Percentiles rank a stretch among this genome's conserved stretches.
phyloP scores from a whole-genome alignment of 306 rosid species.

The Cyclanthera cordifolia region DNA sequence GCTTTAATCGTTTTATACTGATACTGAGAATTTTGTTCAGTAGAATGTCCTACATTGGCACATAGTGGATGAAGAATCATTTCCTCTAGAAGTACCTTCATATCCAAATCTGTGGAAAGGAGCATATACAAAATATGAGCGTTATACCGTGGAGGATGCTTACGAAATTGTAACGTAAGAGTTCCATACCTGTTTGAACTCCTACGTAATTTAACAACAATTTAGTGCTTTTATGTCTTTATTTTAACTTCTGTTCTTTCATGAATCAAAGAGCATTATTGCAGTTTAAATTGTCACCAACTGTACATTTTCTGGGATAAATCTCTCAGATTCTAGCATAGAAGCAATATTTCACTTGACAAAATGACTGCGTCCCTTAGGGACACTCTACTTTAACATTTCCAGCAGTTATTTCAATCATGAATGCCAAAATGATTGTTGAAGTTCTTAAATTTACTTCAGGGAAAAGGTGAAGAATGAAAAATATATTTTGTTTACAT shows the following conservation, averaged over 20 bases:
- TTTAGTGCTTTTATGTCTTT: not conserved
- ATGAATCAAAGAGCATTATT: not conserved
- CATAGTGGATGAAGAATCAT: conserved; percentile 74
- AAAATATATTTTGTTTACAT: not conserved
- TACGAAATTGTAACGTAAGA: conserved; percentile 77
- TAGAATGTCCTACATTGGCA: conserved; percentile 99
- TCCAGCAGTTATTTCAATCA: not conserved
- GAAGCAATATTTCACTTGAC: not conserved
- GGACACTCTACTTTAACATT: not conserved
- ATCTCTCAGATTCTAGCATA: not conserved
- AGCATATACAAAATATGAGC: conserved; percentile 81
- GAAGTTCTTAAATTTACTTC: not conserved
- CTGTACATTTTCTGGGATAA: not conserved
- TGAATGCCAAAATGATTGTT: not conserved
- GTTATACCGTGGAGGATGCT: conserved; percentile 87
- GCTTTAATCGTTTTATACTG: conserved; percentile 29
- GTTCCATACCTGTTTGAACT: conserved; percentile 19
- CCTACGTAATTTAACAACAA: not conserved
- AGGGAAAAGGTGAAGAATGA: not conserved
- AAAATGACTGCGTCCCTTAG: not conserved
- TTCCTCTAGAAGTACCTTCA: conserved; percentile 83
- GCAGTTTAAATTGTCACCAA: not conserved
- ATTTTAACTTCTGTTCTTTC: conserved; percentile 1
- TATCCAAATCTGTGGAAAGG: conserved; percentile 93
- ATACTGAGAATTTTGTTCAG: conserved; percentile 27